Evolutionary conservation across 495 filamentous ascomycete species (phyloP), one percentile per base, ranked within the genome.

Genomic region (Podospora pseudoanserina): DNA sequence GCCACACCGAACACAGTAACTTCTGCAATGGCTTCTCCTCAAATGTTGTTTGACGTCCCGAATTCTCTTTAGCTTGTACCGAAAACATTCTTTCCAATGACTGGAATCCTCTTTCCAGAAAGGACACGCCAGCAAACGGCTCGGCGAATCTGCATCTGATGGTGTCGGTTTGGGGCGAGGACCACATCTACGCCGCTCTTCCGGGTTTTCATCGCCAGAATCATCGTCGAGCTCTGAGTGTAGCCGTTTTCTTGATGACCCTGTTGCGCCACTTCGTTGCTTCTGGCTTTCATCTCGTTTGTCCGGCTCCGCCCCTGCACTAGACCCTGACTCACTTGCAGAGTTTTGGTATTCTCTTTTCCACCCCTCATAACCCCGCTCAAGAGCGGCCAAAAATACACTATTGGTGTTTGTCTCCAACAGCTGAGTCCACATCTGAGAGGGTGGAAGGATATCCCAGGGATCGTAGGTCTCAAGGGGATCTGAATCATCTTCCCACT

Each of bases 31-130:
- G 2, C 16, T 49, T 26, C 66, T 15, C 18, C 44, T 64, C 15
- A 68, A 28, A 18, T 68, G 66, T 28, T 64, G 66, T 53, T 68
- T 64, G 49, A 68, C 60, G 27, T 68, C 66, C 18, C 61, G 60
- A 20, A 68, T 68, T 9, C 66, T n/a, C 34, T 27, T 68, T 5
- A 68, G 60, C 28, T 53, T 58, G 60, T 64, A 68, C 9, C 49
- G 2, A 23, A 63, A 68, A 53, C 66, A 68, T 18, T 53, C 60
- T 44, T 19, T 64, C 60, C 60, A 68, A 15, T 39, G 15, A 20
- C 13, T 15, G 3, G 15, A 59, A 49, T 68, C 54, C 3, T 59
- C 2, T 23, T 68, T 68, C 66, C 66, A 68, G 23, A 68, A 68
- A 16, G 66, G 65, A 39, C 34, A 39, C 3, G 27, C 66, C 59